Base-by-base conservation (phyloP, 1,139 yeast genomes). In the Zygosaccharomyces sapae region DNA sequence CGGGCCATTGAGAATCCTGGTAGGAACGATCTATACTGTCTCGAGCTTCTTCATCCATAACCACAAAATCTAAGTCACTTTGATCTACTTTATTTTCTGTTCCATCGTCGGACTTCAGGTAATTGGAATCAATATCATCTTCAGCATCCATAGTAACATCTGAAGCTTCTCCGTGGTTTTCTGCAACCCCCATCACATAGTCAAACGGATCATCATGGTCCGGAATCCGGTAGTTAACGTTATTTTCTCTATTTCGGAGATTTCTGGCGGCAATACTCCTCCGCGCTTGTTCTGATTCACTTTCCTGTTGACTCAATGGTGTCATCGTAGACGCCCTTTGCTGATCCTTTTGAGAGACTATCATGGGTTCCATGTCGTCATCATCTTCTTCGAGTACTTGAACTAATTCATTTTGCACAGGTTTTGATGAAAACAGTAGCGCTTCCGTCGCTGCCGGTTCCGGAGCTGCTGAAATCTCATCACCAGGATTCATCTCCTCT, bases 71-170 rank as follows among this genome's bases (percentile, higher is more conserved):
- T 13, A 54, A 37, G 42, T 63, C 68, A 41, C 66, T 61, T 33
- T 57, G 55, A 33, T 54, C 55, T n/a, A 52, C 22, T 13, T 54
- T 52, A 19, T 45, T 53, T 7, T 56, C 57, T 33, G 55, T 56
- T 13, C 62, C 66, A 13, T 63, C 66, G 38, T 53, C 53, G 5
- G 64, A 63, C 10, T 55, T 51, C 46, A 63, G 49, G 45, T 59
- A 61, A 35, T 61, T 56, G 2, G 66, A 59, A 10, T 50, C 54
- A 39, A 56, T 58, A 43, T 63, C 68, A 22, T 53, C 56, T 44
- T 66, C 69, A 2, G 68, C 65, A n/a, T 63, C 68, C 51, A 54
- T 52, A 3, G 67, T 60, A 9, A 50, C 54, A 38, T 56, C 61
- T 3, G 57, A 53, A 13, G 41, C 48, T 13, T 43, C 42, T 5